Conservation (phyloP, 192 early-diverging fungal genomes). For the Entomortierella chlamydospora region DNA sequence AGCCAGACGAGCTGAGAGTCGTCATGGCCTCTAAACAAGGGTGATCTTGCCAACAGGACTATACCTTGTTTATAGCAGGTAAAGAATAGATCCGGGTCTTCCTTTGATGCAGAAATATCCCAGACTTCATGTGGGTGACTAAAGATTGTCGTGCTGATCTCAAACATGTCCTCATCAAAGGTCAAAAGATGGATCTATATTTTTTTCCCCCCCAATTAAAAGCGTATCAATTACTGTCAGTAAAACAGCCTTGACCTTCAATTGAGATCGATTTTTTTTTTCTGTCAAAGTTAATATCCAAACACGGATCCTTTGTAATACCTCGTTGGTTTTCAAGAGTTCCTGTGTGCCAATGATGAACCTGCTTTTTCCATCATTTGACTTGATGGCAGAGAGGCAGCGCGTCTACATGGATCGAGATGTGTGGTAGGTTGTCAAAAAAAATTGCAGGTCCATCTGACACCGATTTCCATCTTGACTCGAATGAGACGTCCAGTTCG, state of each 20-base stretch:
- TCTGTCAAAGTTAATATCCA: too few species aligned
- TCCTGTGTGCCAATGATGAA: conserved; percentile 81
- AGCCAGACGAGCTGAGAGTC: too few species aligned
- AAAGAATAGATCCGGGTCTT: conserved; percentile 68
- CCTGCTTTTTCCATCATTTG: conserved; percentile 71
- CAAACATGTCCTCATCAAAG: conserved; percentile 79
- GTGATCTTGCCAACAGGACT: neutral
- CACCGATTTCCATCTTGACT: too few species aligned
- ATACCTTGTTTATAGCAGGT: conserved; percentile 66
- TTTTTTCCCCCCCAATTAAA: too few species aligned
- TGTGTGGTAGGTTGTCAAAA: neutral
- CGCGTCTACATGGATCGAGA: conserved; percentile 62
- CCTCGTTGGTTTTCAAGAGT: conserved; percentile 69
- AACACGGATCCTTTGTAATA: conserved; percentile 17
- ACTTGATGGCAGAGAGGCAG: conserved; percentile 68
- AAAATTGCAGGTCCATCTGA: neutral
- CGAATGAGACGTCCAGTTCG: neutral
- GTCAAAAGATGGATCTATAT: conserved; percentile 76
- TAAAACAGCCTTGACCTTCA: too few species aligned
- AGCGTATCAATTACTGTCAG: too few species aligned
- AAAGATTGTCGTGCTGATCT: conserved; percentile 69
- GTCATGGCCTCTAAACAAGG: neutral
- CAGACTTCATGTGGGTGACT: conserved; percentile 74
- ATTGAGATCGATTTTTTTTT: neutral
- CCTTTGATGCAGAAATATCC: conserved; percentile 71